Base-by-base conservation (phyloP, 2,329 filamentous ascomycete species). In the Septoria petroselini region DNA sequence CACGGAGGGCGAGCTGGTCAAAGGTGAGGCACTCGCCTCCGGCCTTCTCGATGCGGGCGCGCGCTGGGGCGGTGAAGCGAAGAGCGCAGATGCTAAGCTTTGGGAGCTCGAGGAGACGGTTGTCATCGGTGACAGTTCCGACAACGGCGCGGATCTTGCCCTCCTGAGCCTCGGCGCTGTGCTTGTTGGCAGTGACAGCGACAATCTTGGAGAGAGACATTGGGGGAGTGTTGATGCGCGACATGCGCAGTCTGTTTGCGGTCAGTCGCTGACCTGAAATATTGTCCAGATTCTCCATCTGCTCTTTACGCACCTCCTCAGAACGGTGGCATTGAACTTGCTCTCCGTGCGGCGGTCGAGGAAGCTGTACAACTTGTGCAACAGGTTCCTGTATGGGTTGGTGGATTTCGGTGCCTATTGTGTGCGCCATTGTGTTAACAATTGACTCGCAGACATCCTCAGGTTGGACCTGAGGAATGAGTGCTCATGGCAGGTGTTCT, bases 321-420 rank as follows among this genome's bases (percentile, higher is more conserved):
- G 88, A 71, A 98, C 84, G 69, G 93, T 88, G 82, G 95, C 94
- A 87, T 98, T 98, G 88, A 98, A 98, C 78, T 82, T 83, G 62
- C 89, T 83, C 75, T 97, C 93, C 73, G 93, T 98, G 72, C 93
- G 91, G 78, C 65, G 65, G 61, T 61, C 52, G 49, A 67, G 60
- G 62, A 68, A 67, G 37, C 40, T 58, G 58, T 63, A 66, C 58
- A 61, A 45, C 57, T 62, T 62, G 59, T 61, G 91, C 73, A 97
- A 81, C 52, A 60, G 52, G 45, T 58, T 56, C 49, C 43, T 62
- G 61, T 68, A 69, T 41, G 65, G 65, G 62, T 70, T 69, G 52
- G 68, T 65, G 60, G 64, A 95, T 87, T 96, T 96, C 71, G 91
- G 88, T 66, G 88, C 89, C 83, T 87, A n/a, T n/a, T n/a, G 45